phyloP scores from a whole-genome alignment of 2,329 filamentous ascomycete species.

The Ciborinia camelliae region DNA sequence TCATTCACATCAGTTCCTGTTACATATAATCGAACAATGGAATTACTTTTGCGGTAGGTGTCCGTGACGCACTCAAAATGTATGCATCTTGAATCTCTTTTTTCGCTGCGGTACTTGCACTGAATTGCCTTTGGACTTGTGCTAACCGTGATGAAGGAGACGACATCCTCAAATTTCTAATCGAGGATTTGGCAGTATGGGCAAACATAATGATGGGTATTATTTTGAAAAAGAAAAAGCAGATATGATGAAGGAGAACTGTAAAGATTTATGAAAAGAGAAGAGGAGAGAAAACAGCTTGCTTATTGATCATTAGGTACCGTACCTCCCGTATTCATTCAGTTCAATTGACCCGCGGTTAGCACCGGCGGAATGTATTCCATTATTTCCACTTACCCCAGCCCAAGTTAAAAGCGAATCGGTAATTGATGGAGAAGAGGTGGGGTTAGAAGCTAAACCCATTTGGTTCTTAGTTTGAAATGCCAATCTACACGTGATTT shows the following conservation, averaged over 20 bases:
- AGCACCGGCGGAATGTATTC: conserved; percentile 14
- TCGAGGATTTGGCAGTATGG: conserved; percentile 31
- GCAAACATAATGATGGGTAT: conserved; percentile 36
- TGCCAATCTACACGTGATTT: conserved; percentile 5
- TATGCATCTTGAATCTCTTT: conserved; percentile 86
- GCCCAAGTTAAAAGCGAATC: background rate
- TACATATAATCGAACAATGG: background rate
- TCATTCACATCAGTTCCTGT: background rate
- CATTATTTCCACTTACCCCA: background rate
- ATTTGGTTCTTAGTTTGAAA: background rate
- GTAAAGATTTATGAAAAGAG: background rate
- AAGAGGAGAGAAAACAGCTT: background rate
- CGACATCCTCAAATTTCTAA: conserved; percentile 26
- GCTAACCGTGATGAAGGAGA: conserved; percentile 40
- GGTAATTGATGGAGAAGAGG: background rate
- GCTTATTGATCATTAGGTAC: background rate
- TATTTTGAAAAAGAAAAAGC: background rate
- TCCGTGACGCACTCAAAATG: conserved; percentile 85
- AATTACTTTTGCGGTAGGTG: conserved; percentile 78
- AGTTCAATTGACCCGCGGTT: conserved; percentile 13
- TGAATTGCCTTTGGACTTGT: conserved; percentile 50
- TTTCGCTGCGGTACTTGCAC: conserved; percentile 44
- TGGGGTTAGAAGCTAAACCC: background rate
- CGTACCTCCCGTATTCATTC: no score
- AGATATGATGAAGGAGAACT: background rate